A percentile compares a stretch with the other conserved stretches of the same genome.
These are phyloP conservation scores for Cudoniella acicularis DNA, from an alignment of 495 filamentous ascomycete species.

Conservation along the genomic window DNA sequence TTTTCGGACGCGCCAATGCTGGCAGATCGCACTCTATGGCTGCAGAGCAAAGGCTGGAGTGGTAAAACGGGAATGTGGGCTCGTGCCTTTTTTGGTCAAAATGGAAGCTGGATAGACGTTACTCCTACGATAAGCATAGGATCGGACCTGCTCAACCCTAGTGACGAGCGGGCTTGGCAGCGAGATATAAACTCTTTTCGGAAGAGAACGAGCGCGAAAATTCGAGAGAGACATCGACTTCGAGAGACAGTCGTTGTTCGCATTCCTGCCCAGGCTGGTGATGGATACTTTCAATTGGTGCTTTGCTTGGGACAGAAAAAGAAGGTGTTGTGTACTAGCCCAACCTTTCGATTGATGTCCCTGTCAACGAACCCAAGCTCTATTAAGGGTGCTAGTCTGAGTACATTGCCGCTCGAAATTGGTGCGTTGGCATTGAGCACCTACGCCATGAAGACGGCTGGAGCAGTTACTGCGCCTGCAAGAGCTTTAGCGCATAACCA, in stretches of 20 bases:
- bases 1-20: constrained; percentile 57
- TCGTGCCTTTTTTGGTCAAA: constrained; percentile 53
- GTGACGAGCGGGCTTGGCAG: constrained; percentile 62
- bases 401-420: constrained; percentile 59
- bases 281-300: constrained; percentile 65
- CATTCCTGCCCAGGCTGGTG: constrained; percentile 56
- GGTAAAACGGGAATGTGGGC: constrained; percentile 66
- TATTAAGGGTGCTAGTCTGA: constrained; percentile 59
- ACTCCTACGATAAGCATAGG: constrained; percentile 50
- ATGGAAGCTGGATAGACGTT: constrained; percentile 59
- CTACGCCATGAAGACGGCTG: too few species aligned
- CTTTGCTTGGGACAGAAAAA: constrained; percentile 48
- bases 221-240: constrained; percentile 43
- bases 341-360: constrained; percentile 61
- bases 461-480: too few species aligned
- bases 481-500: too few species aligned
- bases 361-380: constrained; percentile 55
- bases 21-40: constrained; percentile 55
- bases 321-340: constrained; percentile 59
- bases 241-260: constrained; percentile 60
- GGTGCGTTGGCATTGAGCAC: constrained; percentile 50
- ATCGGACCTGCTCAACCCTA: constrained; percentile 39
- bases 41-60: constrained; percentile 63
- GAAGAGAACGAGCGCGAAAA: constrained; percentile 42
- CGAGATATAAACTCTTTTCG: constrained; percentile 58